phyloP scores from a whole-genome alignment of 805 yeast genomes.

The Nakazawaea laoshanensis region DNA sequence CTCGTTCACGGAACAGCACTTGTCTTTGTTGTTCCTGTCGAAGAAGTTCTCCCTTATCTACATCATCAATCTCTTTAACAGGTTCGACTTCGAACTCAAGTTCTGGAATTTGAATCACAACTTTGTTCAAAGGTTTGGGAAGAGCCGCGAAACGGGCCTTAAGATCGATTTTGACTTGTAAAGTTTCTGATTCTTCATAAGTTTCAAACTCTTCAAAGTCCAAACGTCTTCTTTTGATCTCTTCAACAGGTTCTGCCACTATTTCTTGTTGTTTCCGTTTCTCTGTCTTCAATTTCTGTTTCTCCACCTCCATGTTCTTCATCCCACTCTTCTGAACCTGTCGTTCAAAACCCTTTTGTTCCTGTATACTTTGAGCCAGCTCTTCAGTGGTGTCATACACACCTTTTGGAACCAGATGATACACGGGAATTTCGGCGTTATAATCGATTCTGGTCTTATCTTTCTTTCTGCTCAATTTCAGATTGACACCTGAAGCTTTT shows the following conservation, averaged over 20 bases:
- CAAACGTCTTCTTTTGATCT: slow-evolving; percentile 25
- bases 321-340: slow-evolving; percentile 37
- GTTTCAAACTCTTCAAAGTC: too few relatives aligned
- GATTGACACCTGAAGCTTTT: slow-evolving; percentile 68
- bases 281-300: slow-evolving; percentile 21
- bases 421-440: slow-evolving; percentile 76
- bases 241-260: slow-evolving; percentile 10
- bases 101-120: neutral
- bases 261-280: slow-evolving; percentile 17
- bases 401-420: slow-evolving; percentile 60
- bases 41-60: slow-evolving; percentile 20
- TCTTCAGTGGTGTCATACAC: slow-evolving; percentile 65
- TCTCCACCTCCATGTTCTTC: slow-evolving; percentile 25
- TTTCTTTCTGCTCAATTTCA: slow-evolving; percentile 41
- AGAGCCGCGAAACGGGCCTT: slow-evolving; percentile 18
- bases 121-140: neutral
- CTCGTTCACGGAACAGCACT: slow-evolving; percentile 5
- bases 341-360: slow-evolving; percentile 31
- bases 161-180: slow-evolving; percentile 2
- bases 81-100: neutral
- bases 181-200: neutral
- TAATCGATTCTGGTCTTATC: slow-evolving; percentile 65
- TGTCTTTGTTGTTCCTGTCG: slow-evolving; percentile 14
- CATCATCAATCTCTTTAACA: neutral
- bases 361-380: slow-evolving; percentile 26